A percentile compares a stretch with the other conserved stretches of the same genome.
phyloP scores from a whole-genome alignment of 768 basidiomycete species.

The Leucosporidium creatinivorum region DNA sequence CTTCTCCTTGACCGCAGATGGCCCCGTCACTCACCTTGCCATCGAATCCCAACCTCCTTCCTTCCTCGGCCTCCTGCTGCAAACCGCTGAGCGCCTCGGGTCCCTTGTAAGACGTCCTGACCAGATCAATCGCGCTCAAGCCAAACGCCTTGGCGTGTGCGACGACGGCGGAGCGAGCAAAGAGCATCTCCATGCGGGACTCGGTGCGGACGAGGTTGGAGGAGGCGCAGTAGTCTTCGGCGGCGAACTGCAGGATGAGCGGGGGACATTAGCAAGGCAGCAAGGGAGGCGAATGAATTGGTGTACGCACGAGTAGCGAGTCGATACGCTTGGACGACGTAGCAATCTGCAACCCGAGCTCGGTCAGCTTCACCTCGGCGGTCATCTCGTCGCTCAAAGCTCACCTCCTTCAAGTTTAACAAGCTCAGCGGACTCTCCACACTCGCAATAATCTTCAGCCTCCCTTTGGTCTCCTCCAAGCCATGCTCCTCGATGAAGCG shows the following conservation, averaged over 20 bases:
- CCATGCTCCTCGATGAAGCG: constrained; percentile 44
- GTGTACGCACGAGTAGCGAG: constrained; percentile 49
- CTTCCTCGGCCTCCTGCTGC: constrained; percentile 69
- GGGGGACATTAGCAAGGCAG: constrained; percentile 45
- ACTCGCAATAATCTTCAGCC: constrained; percentile 63
- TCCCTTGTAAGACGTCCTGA: constrained; percentile 63
- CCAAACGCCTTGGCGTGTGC: constrained; percentile 74
- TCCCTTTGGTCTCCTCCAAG: constrained; percentile 27
- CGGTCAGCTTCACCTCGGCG: not conserved
- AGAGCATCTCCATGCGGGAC: constrained; percentile 69
- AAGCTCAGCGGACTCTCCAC: constrained; percentile 75
- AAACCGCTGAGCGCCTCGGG: constrained; percentile 67
- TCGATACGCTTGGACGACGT: constrained; percentile 52
- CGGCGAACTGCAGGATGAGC: constrained; percentile 61
- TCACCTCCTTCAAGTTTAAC: constrained; percentile 51
- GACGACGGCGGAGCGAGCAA: constrained; percentile 72
- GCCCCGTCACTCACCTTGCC: no score
- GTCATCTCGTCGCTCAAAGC: not conserved
- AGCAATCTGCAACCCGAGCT: constrained; percentile 50
- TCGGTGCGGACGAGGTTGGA: constrained; percentile 70
- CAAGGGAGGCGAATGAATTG: constrained; percentile 45
- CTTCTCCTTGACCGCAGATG: no score
- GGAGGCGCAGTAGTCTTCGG: constrained; percentile 92
- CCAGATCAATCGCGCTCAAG: constrained; percentile 86
- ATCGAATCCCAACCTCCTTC: constrained; percentile 73